A percentile compares a stretch with the other conserved stretches of the same genome.
phyloP scores from a whole-genome alignment of 805 yeast genomes.

The Suhomyces pyralidae region DNA sequence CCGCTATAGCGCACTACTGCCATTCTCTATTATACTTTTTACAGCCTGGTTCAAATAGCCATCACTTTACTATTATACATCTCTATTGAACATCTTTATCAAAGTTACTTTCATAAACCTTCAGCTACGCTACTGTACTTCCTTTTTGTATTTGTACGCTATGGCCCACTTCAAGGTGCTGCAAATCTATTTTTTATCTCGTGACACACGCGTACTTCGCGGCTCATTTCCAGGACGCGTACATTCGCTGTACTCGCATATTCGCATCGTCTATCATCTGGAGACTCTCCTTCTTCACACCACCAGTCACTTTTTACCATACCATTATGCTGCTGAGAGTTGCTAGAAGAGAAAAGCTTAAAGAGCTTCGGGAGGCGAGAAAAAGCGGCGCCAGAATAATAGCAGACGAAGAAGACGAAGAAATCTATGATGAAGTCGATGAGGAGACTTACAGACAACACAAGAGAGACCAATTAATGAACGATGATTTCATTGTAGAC shows the following conservation, averaged over 20 bases:
- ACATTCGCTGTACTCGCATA: background rate
- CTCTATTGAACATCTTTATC: too few species aligned
- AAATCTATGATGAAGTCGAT: conserved; percentile 83
- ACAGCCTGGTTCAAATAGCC: too few species aligned
- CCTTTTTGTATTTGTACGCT: background rate
- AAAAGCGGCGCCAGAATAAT: conserved; percentile 48
- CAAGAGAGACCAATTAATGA: conserved; percentile 74
- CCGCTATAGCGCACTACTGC: too few species aligned
- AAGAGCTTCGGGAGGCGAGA: conserved; percentile 62
- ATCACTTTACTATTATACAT: too few species aligned
- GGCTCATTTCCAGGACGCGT: background rate
- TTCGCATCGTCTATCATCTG: background rate
- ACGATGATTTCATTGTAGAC: conserved; percentile 92
- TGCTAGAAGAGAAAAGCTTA: conserved; percentile 47
- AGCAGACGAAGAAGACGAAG: conserved; percentile 41
- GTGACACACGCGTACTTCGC: background rate
- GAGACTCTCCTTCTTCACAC: background rate
- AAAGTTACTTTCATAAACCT: too few species aligned
- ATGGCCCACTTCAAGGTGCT: background rate
- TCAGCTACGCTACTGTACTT: too few species aligned
- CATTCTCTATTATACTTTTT: too few species aligned
- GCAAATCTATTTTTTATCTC: background rate
- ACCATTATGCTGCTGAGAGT: conserved; percentile 32
- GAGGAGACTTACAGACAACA: conserved; percentile 73
- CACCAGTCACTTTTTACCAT: background rate